phyloP scores from a whole-genome alignment of 192 early-diverging fungal species.

The Umbelopsis sp. region DNA sequence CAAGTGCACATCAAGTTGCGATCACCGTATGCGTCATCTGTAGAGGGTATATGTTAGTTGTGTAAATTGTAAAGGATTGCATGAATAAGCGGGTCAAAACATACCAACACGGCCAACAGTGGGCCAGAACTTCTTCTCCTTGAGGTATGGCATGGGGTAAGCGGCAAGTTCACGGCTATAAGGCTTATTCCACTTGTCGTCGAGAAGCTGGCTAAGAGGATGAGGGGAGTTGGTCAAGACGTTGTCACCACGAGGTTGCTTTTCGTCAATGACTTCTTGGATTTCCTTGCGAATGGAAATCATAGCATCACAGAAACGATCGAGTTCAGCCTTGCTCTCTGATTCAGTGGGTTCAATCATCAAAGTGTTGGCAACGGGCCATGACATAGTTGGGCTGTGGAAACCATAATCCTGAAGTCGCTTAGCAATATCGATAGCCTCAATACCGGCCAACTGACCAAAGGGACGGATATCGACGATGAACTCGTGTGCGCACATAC shows the following conservation, averaged over 20 bases:
- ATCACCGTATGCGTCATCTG: slow-evolving; percentile 95
- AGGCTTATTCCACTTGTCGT: slow-evolving; percentile 82
- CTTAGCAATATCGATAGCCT: slow-evolving; percentile 98
- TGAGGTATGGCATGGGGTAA: slow-evolving; percentile 82
- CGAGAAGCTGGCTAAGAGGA: slow-evolving; percentile 73
- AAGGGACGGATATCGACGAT: slow-evolving; percentile 97
- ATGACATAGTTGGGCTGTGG: slow-evolving; percentile 99
- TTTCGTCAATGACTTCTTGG: slow-evolving; percentile 80
- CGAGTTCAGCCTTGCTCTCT: slow-evolving; percentile 89
- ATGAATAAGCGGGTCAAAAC: slow-evolving; percentile 5
- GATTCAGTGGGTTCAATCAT: slow-evolving; percentile 99
- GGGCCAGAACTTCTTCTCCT: slow-evolving; percentile 97
- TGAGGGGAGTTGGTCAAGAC: slow-evolving; percentile 90
- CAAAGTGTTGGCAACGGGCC: slow-evolving; percentile 97
- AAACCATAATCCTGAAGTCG: slow-evolving; percentile 98
- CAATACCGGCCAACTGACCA: slow-evolving; percentile 69
- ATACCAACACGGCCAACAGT: slow-evolving; percentile 75
- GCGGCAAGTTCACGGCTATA: slow-evolving; percentile 90
- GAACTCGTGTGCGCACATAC: slow-evolving; percentile 99
- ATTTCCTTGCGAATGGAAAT: slow-evolving; percentile 95
- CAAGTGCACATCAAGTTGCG: slow-evolving; percentile 94
- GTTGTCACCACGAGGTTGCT: slow-evolving; percentile 85
- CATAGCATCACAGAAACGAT: slow-evolving; percentile 98
- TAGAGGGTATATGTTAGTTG: too few species aligned
- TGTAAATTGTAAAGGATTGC: too few species aligned